Percentiles rank a stretch among this genome's conserved stretches.
These are phyloP conservation scores for Pugionium dolabratum DNA, from an alignment of 345 rosid species.

Conservation along the genomic window DNA sequence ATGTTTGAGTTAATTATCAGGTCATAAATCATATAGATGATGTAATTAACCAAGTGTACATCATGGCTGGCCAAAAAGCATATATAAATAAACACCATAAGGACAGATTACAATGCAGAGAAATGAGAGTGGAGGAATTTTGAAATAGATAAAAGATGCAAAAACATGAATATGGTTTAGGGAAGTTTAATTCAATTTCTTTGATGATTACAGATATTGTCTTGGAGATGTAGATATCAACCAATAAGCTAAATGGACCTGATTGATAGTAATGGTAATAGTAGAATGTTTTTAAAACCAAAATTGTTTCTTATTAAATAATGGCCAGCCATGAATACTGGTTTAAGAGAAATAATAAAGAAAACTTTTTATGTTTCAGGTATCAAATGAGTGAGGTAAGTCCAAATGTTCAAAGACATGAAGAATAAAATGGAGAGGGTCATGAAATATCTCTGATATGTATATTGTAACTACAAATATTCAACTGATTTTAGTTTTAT, in stretches of 20 bases:
- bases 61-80: constrained; percentile 7
- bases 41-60: constrained; percentile 12
- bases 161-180: constrained; percentile 7
- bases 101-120: constrained; percentile 29
- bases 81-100: constrained; percentile 24
- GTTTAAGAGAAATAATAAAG: not conserved
- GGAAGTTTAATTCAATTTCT: constrained; percentile 29
- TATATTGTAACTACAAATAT: constrained; percentile 19
- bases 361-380: constrained; percentile 22
- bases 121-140: constrained; percentile 25
- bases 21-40: constrained; percentile 5
- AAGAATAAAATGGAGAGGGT: constrained; percentile 24
- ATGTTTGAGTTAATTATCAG: not conserved
- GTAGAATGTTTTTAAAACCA: constrained; percentile 10
- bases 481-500: not conserved
- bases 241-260: constrained; percentile 36
- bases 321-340: not conserved
- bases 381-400: constrained; percentile 25
- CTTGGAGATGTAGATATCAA: constrained; percentile 62
- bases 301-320: not conserved
- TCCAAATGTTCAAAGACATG: constrained; percentile 10
- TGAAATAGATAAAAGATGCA: not conserved
- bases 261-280: constrained; percentile 38
- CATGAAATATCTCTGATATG: constrained; percentile 15
- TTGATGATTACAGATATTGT: constrained; percentile 69